These are phyloP conservation scores for Prunus dulcis DNA, from an alignment of 306 rosid species.

Conservation along the genomic window DNA sequence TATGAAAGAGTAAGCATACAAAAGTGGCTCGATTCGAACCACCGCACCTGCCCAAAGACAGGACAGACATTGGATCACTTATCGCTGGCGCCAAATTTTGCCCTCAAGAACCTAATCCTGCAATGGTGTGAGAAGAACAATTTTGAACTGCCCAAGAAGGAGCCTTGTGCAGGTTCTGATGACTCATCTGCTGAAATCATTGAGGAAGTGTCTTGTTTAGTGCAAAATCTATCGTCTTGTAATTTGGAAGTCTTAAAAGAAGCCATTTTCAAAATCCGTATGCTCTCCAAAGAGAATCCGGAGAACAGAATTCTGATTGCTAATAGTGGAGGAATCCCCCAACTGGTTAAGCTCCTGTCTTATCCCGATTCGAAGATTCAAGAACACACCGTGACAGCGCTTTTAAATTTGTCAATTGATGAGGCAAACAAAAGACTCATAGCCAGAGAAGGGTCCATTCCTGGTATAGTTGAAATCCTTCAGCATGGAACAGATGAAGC, in stretches of 20 bases:
- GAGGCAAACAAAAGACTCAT: constrained; percentile 70
- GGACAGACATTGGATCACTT: constrained; percentile 46
- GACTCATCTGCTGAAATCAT: constrained; percentile 28
- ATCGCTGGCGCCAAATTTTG: constrained; percentile 52
- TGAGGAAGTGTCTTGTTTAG: constrained; percentile 53
- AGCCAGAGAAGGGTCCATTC: constrained; percentile 70
- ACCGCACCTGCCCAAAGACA: constrained; percentile 54
- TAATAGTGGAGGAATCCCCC: constrained; percentile 66
- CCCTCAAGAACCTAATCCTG: constrained; percentile 53
- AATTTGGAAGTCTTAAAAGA: constrained; percentile 55
- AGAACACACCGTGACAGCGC: constrained; percentile 80
- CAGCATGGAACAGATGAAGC: constrained; percentile 62
- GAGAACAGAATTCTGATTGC: constrained; percentile 71
- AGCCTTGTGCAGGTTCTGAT: constrained; percentile 21
- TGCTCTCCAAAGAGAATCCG: constrained; percentile 76
- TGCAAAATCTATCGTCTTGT: constrained; percentile 43
- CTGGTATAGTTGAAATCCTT: constrained; percentile 69
- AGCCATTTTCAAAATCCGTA: constrained; percentile 66
- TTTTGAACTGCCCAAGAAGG: constrained; percentile 49
- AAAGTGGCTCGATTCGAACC: constrained; percentile 72
- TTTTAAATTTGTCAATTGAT: constrained; percentile 71
- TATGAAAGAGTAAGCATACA: constrained; percentile 85
- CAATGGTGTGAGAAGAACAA: constrained; percentile 73
- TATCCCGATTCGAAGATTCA: constrained; percentile 70
- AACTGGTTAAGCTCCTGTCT: constrained; percentile 60